Conservation (phyloP, 768 basidiomycete species). For the Cystobasidium tubakii region DNA sequence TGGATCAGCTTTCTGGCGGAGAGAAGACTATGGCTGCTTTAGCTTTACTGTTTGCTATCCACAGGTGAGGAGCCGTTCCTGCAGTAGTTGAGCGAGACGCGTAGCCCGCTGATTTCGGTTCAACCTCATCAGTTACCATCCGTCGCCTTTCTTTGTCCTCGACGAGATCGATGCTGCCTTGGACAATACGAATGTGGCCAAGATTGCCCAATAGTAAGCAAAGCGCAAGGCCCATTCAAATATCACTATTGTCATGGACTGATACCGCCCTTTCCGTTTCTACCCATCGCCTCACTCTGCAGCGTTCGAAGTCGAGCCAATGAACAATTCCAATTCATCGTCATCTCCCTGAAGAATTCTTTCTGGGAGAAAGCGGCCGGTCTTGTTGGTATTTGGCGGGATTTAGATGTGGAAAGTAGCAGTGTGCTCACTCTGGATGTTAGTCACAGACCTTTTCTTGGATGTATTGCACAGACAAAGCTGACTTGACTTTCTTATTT, state of each 20-base stretch:
- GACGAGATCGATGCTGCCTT: slow-evolving; percentile 97
- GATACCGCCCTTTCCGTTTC: too few relatives aligned
- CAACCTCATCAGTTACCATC: slow-evolving; percentile 65
- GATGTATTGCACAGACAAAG: too few relatives aligned
- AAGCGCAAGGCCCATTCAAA: too few relatives aligned
- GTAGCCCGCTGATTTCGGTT: not conserved
- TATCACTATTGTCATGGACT: too few relatives aligned
- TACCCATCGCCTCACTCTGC: not conserved
- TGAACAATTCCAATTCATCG: slow-evolving; percentile 84
- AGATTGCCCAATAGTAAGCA: slow-evolving; percentile 81
- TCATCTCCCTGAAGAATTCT: slow-evolving; percentile 92
- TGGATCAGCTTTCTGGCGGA: slow-evolving; percentile 96
- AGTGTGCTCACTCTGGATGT: slow-evolving; percentile 86
- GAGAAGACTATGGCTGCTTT: slow-evolving; percentile 98
- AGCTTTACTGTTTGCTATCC: slow-evolving; percentile 93
- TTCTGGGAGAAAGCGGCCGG: slow-evolving; percentile 50
- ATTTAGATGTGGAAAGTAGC: slow-evolving; percentile 56
- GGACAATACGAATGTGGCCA: slow-evolving; percentile 97
- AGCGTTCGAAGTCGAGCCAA: slow-evolving; percentile 65
- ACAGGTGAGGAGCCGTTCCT: slow-evolving; percentile 58
- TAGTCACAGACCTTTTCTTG: slow-evolving; percentile 41
- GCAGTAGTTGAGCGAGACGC: too few relatives aligned
- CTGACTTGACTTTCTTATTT: not conserved
- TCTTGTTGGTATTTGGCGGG: slow-evolving; percentile 46
- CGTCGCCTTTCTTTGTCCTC: slow-evolving; percentile 95